phyloP scores from a whole-genome alignment of 108 stramenopile species.

The Poteriospumella lacustris region DNA sequence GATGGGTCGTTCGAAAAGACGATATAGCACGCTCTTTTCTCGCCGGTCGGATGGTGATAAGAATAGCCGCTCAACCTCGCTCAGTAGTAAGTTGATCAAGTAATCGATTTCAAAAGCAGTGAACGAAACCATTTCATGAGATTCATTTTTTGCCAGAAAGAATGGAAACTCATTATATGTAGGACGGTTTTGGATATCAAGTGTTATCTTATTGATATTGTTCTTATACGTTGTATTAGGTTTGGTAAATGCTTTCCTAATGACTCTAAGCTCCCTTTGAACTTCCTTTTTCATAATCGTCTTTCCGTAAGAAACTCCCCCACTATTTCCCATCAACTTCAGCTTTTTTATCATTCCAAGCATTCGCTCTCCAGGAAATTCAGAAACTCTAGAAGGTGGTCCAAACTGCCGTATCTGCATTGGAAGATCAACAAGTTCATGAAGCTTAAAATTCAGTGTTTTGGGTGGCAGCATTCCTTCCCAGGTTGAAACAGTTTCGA shows the following conservation, averaged over 20 bases:
- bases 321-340: slow-evolving; percentile 7
- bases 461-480: slow-evolving; percentile 13
- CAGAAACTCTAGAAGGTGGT: slow-evolving; percentile 7
- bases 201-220: slow-evolving; percentile 9
- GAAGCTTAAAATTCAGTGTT: slow-evolving; percentile 19
- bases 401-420: slow-evolving; percentile 6
- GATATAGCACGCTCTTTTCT: slow-evolving; percentile 7
- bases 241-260: slow-evolving; percentile 8
- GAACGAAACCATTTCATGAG: slow-evolving; percentile 7
- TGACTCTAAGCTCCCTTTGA: slow-evolving; percentile 7
- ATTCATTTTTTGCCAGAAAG: slow-evolving; percentile 8
- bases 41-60: slow-evolving; percentile 6
- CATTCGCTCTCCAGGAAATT: slow-evolving; percentile 7
- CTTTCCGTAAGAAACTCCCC: slow-evolving; percentile 6
- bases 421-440: slow-evolving; percentile 8
- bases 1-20: slow-evolving; percentile 6
- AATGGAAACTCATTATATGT: slow-evolving; percentile 9
- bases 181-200: slow-evolving; percentile 7
- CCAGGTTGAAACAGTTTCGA: slow-evolving; percentile 25
- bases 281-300: slow-evolving; percentile 8
- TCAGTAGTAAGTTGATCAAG: slow-evolving; percentile 8
- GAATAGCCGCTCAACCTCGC: slow-evolving; percentile 6
- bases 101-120: slow-evolving; percentile 8
- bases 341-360: slow-evolving; percentile 8
- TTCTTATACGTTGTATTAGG: slow-evolving; percentile 8